These are phyloP conservation scores for Syncephalastrum racemosum DNA, from an alignment of 371 early-diverging fungal species.

Conservation along the genomic window DNA sequence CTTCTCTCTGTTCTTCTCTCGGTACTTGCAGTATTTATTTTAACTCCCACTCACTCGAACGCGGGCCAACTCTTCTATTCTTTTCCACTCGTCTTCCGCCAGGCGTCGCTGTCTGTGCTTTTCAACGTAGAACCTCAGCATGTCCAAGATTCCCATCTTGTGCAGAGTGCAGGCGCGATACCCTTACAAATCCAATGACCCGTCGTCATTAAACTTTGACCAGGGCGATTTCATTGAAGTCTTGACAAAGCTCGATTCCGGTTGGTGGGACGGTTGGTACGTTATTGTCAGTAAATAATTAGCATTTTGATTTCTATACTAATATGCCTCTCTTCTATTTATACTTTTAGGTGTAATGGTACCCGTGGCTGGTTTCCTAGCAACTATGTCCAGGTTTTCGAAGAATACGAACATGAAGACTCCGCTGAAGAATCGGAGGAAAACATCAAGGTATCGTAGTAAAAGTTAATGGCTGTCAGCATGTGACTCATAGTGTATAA, in stretches of 20 bases:
- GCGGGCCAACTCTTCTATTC: no score
- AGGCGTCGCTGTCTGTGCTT: no score
- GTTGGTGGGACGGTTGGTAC: conserved; percentile 91
- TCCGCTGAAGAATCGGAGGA: not conserved
- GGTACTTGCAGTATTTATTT: no score
- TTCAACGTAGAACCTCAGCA: not conserved
- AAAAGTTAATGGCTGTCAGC: no score
- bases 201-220: conserved; percentile 61
- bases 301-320: not conserved
- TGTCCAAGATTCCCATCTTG: conserved; percentile 25
- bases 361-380: conserved; percentile 88
- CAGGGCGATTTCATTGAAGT: conserved; percentile 86
- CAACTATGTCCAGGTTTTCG: conserved; percentile 68
- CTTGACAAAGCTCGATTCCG: conserved; percentile 75
- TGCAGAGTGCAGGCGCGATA: conserved; percentile 69
- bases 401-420: conserved; percentile 32
- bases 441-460: not conserved
- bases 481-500: conserved; percentile 3
- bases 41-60: no score
- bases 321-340: not conserved
- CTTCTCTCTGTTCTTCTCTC: no score
- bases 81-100: no score
- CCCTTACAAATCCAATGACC: conserved; percentile 76
- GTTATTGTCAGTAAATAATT: not conserved
- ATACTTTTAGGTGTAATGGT: conserved; percentile 47